Percentiles rank a stretch among this genome's conserved stretches.
These are phyloP conservation scores for Blastobotrys robertii DNA, from an alignment of 805 yeast genomes.

Conservation along the genomic window DNA sequence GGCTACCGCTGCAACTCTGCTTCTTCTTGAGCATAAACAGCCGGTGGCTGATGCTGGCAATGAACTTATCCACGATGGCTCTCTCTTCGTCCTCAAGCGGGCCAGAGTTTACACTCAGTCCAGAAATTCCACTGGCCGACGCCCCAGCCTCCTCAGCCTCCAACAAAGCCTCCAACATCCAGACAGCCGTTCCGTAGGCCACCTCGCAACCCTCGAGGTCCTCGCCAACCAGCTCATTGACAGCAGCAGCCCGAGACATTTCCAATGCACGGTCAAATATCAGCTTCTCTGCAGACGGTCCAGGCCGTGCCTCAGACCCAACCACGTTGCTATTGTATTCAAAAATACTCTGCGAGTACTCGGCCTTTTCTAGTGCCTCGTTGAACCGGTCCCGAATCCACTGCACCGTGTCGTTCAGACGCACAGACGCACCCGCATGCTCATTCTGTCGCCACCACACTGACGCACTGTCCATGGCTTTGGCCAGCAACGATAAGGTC, in stretches of 20 bases:
- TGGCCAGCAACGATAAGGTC: constrained; percentile 69
- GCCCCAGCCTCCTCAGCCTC: constrained; percentile 35
- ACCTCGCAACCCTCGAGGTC: constrained; percentile 72
- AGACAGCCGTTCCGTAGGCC: constrained; percentile 81
- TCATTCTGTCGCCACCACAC: constrained; percentile 72
- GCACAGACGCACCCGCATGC: constrained; percentile 20
- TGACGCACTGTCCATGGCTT: constrained; percentile 77
- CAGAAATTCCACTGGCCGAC: no score
- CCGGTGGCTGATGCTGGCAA: constrained; percentile 73
- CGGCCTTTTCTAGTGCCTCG: constrained; percentile 83
- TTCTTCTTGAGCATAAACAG: constrained; percentile 61
- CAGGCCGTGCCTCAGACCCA: neutral
- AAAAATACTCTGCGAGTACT: constrained; percentile 44
- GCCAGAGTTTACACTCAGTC: neutral
- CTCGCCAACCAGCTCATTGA: constrained; percentile 68
- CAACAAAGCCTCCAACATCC: constrained; percentile 88
- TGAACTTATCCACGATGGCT: constrained; percentile 68
- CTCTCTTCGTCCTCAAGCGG: constrained; percentile 61
- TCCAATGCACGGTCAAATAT: constrained; percentile 91
- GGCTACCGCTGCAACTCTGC: neutral
- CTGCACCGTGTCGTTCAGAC: constrained; percentile 51
- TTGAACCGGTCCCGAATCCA: constrained; percentile 88
- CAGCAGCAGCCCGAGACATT: constrained; percentile 85
- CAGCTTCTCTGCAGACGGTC: constrained; percentile 61
- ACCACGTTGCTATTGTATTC: constrained; percentile 1